Evolutionary conservation across 2,329 filamentous ascomycete genomes (phyloP), one percentile per base, ranked within the genome.

Genomic region (Shiraia sp.): DNA sequence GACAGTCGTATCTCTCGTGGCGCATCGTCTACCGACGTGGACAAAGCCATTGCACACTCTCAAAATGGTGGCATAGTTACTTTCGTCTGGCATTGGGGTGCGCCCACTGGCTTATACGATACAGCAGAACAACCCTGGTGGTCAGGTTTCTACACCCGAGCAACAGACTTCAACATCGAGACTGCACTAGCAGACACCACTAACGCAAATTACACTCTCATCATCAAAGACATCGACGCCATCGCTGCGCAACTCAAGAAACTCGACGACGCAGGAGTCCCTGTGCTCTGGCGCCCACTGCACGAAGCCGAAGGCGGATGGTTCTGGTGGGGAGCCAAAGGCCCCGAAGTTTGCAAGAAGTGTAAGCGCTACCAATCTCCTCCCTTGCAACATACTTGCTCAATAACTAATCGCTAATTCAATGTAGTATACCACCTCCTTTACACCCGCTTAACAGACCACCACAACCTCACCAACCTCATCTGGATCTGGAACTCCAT

Each of bases 321-420:
- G 76, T 79, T 78, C 65, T 79, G 75, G 75, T 78, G 76, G 76
- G 75, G 75, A 6, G 75, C 75, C 1, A 66, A 74, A 47, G 74
- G 75, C 0, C 61, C 75, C 2, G 75, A 72, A 52, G 62, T 73
- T 4, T 65, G 59, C 47, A 77, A 76, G 61, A 61, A 74, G 52
- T 61, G 30, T 32, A 32, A 14, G 30, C 22, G 9, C 15, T n/a
- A n/a, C 13, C 30, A 8, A 3, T n/a, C 3, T 4, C 14, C 30
- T 10, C 30, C 3, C 15, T 10, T 2, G 10, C 30, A 23, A 10
- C 13, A 30, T 12, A 17, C 15, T 17, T 17, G 10, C 22, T 17
- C 13, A 4, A 30, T 3, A 2, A 14, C n/a, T n/a, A n/a, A n/a
- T 10, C 9, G 3, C 30, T 32, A 19, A 32, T 17, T 7, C 15